These are phyloP conservation scores for Myrica gale DNA, from an alignment of 306 rosid genomes.

Conservation along the genomic window DNA sequence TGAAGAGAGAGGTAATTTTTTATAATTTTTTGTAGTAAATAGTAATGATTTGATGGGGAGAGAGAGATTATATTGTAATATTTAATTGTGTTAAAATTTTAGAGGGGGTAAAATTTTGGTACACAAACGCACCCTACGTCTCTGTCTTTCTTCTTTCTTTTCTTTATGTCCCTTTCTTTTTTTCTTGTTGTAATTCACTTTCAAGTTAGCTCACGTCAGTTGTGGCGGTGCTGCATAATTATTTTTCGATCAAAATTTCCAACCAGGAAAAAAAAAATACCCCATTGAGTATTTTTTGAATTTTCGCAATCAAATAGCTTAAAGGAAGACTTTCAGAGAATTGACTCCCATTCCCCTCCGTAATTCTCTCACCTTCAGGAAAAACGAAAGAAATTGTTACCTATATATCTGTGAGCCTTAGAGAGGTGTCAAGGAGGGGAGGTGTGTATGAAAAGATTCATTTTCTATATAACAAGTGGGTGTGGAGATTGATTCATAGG, in stretches of 20 bases:
- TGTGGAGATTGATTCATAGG: neutral
- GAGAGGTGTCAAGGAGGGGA: too few species aligned
- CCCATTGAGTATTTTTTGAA: neutral
- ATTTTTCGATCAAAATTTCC: neutral
- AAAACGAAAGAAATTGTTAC: too few species aligned
- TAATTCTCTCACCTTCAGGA: neutral
- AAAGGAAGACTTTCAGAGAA: neutral
- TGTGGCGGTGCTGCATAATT: neutral
- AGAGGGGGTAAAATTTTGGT: too few species aligned
- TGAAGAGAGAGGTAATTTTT: too few species aligned
- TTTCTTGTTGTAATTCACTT: neutral
- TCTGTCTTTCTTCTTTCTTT: too few species aligned
- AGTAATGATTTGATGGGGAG: too few species aligned
- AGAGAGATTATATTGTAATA: too few species aligned
- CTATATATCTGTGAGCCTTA: too few species aligned
- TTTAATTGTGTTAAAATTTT: too few species aligned
- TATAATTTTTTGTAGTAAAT: too few species aligned
- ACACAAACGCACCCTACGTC: too few species aligned
- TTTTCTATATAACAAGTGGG: slow-evolving; percentile 12
- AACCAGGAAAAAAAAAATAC: neutral
- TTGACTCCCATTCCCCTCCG: neutral
- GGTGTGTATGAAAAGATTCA: neutral
- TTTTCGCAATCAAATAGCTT: neutral
- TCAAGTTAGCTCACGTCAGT: neutral
- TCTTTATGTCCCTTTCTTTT: too few species aligned